These are phyloP conservation scores for Cladosporium velox DNA, from an alignment of 2,329 filamentous ascomycete species.

Conservation along the genomic window DNA sequence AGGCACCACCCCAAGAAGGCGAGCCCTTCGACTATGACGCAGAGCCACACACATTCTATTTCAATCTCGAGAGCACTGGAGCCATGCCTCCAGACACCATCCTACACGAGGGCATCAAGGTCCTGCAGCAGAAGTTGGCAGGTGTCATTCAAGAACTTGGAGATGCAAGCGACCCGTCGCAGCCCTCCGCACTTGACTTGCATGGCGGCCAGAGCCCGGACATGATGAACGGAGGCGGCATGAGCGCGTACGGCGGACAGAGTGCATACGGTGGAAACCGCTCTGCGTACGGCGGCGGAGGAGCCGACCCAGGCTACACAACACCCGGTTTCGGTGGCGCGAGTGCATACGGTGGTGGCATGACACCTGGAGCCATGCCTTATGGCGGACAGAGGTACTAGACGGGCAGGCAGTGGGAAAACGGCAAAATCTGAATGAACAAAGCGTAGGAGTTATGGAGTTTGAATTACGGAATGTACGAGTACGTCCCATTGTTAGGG, in stretches of 20 bases:
- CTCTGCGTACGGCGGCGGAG: slow-evolving; percentile 58
- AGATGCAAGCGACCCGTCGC: slow-evolving; percentile 54
- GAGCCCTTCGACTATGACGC: slow-evolving; percentile 91
- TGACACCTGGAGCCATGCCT: slow-evolving; percentile 29
- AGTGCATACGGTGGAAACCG: slow-evolving; percentile 67
- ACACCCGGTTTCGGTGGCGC: slow-evolving; percentile 62
- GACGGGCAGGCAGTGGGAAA: neutral
- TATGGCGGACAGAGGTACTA: slow-evolving; percentile 27
- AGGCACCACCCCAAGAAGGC: slow-evolving; percentile 76
- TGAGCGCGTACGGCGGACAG: slow-evolving; percentile 66
- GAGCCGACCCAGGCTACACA: slow-evolving; percentile 58
- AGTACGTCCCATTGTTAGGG: neutral
- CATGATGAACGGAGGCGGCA: slow-evolving; percentile 63
- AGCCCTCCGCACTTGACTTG: slow-evolving; percentile 57
- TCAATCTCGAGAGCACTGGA: slow-evolving; percentile 87
- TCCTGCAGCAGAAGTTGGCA: slow-evolving; percentile 88
- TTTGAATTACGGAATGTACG: slow-evolving; percentile 4
- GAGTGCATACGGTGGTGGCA: slow-evolving; percentile 64
- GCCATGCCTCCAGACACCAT: slow-evolving; percentile 87
- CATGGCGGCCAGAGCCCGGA: slow-evolving; percentile 56
- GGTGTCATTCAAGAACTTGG: slow-evolving; percentile 68
- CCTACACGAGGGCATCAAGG: slow-evolving; percentile 82
- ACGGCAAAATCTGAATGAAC: slow-evolving; percentile 1
- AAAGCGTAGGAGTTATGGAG: slow-evolving; percentile 11
- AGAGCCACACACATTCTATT: slow-evolving; percentile 77